Percentiles rank a stretch among this genome's conserved stretches.
These are phyloP conservation scores for Camellia oleifera DNA, from an alignment of 179 eudicot species.

Conservation along the genomic window DNA sequence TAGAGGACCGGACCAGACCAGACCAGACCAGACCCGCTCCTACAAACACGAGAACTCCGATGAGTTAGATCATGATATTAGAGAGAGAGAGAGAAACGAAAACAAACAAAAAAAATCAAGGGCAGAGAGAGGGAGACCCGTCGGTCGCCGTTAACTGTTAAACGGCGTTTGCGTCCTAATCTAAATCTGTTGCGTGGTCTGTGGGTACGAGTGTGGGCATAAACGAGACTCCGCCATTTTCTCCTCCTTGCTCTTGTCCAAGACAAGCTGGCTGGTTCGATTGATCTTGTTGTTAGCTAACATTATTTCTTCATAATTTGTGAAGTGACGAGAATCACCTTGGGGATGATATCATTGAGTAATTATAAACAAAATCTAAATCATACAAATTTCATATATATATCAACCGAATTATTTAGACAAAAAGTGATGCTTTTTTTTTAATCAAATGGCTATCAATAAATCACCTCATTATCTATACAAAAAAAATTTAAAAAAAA, in stretches of 20 bases:
- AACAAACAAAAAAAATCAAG: neutral
- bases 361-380: too few relatives aligned
- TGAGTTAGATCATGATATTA: slow-evolving; percentile 18
- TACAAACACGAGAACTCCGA: slow-evolving; percentile 18
- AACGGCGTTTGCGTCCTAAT: slow-evolving; percentile 15
- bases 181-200: neutral
- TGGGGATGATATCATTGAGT: neutral
- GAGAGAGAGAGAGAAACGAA: neutral
- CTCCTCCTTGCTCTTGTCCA: neutral
- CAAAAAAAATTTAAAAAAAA: too few relatives aligned
- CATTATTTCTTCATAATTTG: neutral
- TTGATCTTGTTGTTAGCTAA: neutral
- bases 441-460: too few relatives aligned
- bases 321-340: neutral
- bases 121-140: slow-evolving; percentile 1
- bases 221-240: neutral
- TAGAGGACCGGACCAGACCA: neutral
- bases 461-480: too few relatives aligned
- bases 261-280: slow-evolving; percentile 6
- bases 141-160: slow-evolving; percentile 12
- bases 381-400: too few relatives aligned
- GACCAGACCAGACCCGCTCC: slow-evolving; percentile 17
- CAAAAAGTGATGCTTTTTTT: too few relatives aligned
- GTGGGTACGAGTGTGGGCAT: neutral
- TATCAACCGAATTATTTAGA: too few relatives aligned